Percentiles rank a stretch among this genome's conserved stretches.
These are phyloP conservation scores for Xylaria sp. DNA, from an alignment of 2,329 filamentous ascomycete genomes.

Conservation along the genomic window DNA sequence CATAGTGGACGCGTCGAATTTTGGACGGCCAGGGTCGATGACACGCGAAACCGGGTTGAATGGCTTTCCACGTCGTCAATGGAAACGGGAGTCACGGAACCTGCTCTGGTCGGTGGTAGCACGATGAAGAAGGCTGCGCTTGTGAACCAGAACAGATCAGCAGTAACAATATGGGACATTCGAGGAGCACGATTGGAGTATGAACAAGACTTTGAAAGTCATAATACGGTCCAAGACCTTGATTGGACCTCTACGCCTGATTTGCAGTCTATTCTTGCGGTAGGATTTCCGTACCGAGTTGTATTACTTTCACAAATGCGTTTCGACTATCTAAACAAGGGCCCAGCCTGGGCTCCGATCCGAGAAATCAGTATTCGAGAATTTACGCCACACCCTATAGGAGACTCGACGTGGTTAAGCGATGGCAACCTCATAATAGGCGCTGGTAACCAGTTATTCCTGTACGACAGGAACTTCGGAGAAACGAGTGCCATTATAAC, in stretches of 20 bases:
- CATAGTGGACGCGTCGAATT: constrained; percentile 78
- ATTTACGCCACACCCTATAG: constrained; percentile 87
- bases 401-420: constrained; percentile 90
- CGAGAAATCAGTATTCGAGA: constrained; percentile 83
- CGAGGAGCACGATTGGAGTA: constrained; percentile 84
- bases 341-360: constrained; percentile 88
- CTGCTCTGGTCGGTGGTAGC: constrained; percentile 83
- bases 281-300: constrained; percentile 90
- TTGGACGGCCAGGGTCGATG: constrained; percentile 83
- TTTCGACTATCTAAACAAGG: constrained; percentile 89
- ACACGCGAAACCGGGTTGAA: constrained; percentile 68
- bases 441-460: constrained; percentile 89
- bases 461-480: constrained; percentile 81
- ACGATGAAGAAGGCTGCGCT: constrained; percentile 88
- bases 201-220: constrained; percentile 75
- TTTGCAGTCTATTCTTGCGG: constrained; percentile 85
- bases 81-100: constrained; percentile 78
- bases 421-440: constrained; percentile 88
- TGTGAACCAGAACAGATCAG: constrained; percentile 77
- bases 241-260: constrained; percentile 96
- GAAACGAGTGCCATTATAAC: constrained; percentile 69
- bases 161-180: constrained; percentile 91
- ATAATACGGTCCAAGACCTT: constrained; percentile 83
- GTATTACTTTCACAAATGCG: constrained; percentile 86
- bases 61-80: constrained; percentile 86